Conservation (phyloP, 306 rosid genomes). For the Ammopiptanthus mongolicus region DNA sequence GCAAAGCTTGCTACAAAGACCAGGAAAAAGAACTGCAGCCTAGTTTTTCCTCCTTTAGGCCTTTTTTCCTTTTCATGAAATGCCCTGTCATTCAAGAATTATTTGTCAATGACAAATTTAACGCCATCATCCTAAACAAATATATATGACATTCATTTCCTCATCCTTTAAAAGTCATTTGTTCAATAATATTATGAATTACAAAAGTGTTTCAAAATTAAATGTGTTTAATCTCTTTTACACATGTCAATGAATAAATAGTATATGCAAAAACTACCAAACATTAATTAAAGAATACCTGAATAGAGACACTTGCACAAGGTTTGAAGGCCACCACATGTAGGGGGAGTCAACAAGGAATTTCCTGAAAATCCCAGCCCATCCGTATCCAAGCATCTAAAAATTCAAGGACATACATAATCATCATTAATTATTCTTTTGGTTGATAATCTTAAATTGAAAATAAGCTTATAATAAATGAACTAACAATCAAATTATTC, state of each 20-base stretch:
- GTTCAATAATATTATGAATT: neutral
- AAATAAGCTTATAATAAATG: neutral
- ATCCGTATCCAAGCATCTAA: conserved; percentile 94
- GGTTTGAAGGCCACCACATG: conserved; percentile 97
- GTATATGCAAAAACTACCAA: neutral
- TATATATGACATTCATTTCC: neutral
- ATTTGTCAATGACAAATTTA: neutral
- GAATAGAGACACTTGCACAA: conserved; percentile 82
- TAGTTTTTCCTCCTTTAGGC: conserved; percentile 56
- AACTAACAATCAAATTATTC: neutral
- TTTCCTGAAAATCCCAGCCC: conserved; percentile 89
- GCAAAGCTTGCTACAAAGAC: conserved; percentile 59
- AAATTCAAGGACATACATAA: neutral
- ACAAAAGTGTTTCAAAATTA: neutral
- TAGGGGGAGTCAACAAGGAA: conserved; percentile 84
- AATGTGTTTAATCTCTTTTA: neutral
- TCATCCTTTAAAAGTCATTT: neutral
- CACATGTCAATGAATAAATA: neutral
- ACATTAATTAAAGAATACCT: conserved; percentile 33
- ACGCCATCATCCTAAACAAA: neutral
- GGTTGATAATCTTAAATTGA: neutral
- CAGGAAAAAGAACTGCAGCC: conserved; percentile 75
- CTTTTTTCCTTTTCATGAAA: conserved; percentile 76
- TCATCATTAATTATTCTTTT: too few relatives aligned
- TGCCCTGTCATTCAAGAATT: conserved; percentile 47